These are phyloP conservation scores for Mortierella sp. DNA, from an alignment of 371 early-diverging fungal species.

Conservation along the genomic window DNA sequence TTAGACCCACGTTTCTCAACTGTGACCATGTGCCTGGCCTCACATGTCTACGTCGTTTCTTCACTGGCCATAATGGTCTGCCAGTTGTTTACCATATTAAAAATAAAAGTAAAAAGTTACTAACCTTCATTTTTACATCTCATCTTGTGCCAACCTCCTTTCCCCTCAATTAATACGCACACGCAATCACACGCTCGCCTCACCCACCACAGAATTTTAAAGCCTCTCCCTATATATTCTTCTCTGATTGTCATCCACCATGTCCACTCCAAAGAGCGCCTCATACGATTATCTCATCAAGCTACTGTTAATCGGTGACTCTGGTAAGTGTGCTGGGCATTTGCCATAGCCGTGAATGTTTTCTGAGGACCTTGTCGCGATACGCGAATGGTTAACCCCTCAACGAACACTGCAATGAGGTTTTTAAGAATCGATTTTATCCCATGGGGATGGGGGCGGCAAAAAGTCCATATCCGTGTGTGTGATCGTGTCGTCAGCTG, in stretches of 20 bases:
- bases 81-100: no score
- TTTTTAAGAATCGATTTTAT: background rate
- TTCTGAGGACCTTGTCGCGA: no score
- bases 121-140: background rate
- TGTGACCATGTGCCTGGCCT: no score
- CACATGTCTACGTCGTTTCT: no score
- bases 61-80: no score
- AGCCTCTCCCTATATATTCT: background rate
- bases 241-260: conserved; percentile 32
- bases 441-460: background rate
- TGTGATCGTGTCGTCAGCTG: background rate
- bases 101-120: no score
- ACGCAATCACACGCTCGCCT: background rate
- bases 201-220: background rate
- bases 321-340: conserved; percentile 74
- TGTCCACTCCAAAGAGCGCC: conserved; percentile 87
- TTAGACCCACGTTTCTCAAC: no score
- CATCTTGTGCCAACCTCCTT: background rate
- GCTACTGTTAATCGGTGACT: conserved; percentile 99
- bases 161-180: background rate
- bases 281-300: conserved; percentile 99
- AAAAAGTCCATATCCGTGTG: background rate
- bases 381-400: no score
- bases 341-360: no score
- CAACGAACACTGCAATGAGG: no score